Base-by-base conservation (phyloP, 225 moss, liverwort and hornwort species). In the Bryum argenteum region DNA sequence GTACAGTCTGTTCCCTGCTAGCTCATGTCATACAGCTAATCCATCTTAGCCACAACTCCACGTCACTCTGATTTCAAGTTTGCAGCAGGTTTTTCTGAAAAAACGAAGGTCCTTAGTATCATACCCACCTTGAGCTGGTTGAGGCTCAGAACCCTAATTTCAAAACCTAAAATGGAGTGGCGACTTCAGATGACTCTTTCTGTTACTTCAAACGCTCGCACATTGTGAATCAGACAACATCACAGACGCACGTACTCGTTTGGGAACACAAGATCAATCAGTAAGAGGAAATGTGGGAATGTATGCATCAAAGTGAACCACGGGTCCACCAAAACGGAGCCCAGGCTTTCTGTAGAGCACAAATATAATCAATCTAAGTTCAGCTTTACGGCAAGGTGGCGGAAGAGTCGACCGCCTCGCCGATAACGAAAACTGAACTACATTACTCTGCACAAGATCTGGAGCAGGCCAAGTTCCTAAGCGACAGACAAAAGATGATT, bases 271-370 rank as follows among this genome's bases (percentile, higher is more conserved):
- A 26, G 22, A 19, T 5, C 14, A 19, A 20, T 16, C 28, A 61
- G 24, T 10, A 19, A 8, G 28, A 52, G 18, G 28, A 14, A 1
- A 5, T 11, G 20, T 2, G 17, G 19, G 17, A 78, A 50, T 83
- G 57, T 83, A 17, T 61, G 83, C 83, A 77, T 83, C 77, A 62
- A 76, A 74, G 80, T 83, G 83, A 83, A 83, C 83, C 83, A 80
- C 69, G 33, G 50, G 70, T 72, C 76, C 73, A 83, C 22, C 23
- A 10, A 56, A 16, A 17, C 50, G 61, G 66, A 66, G 22, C 74
- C 70, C 72, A 80, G 80, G 83, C 83, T 83, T 83, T 83, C 76
- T 80, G 80, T 83, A 80, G 83, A 77, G 83, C 73, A 73, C 51
- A 37, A 58, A 23, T 0, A 19, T 50, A 15, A 15, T 79, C 40